These are phyloP conservation scores for Filobasidium uniguttulatum DNA, from an alignment of 1,284 basidiomycete genomes.

Conservation along the genomic window DNA sequence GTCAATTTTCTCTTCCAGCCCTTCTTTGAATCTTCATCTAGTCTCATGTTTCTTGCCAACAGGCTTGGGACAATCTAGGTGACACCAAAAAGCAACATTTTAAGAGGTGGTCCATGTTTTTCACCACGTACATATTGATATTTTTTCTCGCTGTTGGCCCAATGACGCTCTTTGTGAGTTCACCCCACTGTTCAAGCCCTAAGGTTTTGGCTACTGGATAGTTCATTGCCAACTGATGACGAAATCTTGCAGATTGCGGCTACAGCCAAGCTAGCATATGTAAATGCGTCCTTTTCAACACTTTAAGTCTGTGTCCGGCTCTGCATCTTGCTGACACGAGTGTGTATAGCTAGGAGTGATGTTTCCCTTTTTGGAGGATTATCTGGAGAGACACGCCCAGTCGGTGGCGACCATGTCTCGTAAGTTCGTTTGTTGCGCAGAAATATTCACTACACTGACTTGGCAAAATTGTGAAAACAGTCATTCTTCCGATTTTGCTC, in stretches of 20 bases:
- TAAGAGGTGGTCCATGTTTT: neutral
- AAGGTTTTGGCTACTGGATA: too few species aligned
- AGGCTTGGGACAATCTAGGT: neutral
- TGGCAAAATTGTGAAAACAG: too few species aligned
- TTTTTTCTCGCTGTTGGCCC: neutral
- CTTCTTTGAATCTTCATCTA: too few species aligned
- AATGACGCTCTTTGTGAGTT: neutral
- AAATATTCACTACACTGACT: neutral
- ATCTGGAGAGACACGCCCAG: neutral
- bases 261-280: neutral
- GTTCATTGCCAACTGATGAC: neutral
- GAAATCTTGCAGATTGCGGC: neutral
- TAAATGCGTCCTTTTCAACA: neutral
- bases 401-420: neutral
- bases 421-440: slow-evolving; percentile 7
- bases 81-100: neutral
- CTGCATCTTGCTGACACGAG: too few species aligned
- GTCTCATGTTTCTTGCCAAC: neutral
- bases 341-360: neutral
- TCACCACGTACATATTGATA: neutral
- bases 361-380: neutral
- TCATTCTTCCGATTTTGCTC: slow-evolving; percentile 4
- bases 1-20: too few species aligned
- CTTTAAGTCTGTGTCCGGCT: neutral
- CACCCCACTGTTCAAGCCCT: too few species aligned